Conservation (phyloP, 2,329 filamentous ascomycete genomes). For the Parascedosporium putredinis region DNA sequence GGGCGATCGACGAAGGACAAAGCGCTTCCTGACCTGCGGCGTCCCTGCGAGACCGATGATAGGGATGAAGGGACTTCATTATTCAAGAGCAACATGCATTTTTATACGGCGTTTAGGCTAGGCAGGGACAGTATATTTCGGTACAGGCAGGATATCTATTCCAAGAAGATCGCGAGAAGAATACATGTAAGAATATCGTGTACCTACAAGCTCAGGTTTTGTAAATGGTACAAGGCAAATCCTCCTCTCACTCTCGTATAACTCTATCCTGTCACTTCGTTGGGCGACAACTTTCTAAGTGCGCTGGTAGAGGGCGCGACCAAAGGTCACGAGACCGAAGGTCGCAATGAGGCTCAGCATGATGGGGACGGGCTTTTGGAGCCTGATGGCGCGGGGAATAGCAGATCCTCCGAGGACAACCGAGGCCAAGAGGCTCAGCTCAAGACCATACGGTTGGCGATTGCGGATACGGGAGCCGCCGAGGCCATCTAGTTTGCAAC, state of each 20-base stretch:
- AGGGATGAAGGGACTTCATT: no score
- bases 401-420: slow-evolving; percentile 74
- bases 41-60: no score
- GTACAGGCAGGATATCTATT: no score
- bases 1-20: no score
- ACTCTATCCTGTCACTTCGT: background rate
- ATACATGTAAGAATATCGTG: slow-evolving; percentile 10
- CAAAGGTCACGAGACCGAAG: slow-evolving; percentile 73
- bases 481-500: slow-evolving; percentile 49
- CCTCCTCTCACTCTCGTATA: background rate
- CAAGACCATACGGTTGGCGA: slow-evolving; percentile 68
- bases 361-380: slow-evolving; percentile 73
- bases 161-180: slow-evolving; percentile 6
- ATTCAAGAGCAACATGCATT: background rate
- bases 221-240: slow-evolving; percentile 4
- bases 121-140: no score
- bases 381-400: slow-evolving; percentile 76
- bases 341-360: slow-evolving; percentile 68
- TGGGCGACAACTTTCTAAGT: slow-evolving; percentile 18
- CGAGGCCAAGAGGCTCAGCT: slow-evolving; percentile 81
- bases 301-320: slow-evolving; percentile 48
- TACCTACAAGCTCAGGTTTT: background rate
- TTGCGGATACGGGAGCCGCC: slow-evolving; percentile 73
- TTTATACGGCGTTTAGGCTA: background rate
- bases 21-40: no score